Percentiles rank a stretch among this genome's conserved stretches.
phyloP scores from a whole-genome alignment of 1,284 basidiomycete genomes.

The Stygiomarasmius scandens region DNA sequence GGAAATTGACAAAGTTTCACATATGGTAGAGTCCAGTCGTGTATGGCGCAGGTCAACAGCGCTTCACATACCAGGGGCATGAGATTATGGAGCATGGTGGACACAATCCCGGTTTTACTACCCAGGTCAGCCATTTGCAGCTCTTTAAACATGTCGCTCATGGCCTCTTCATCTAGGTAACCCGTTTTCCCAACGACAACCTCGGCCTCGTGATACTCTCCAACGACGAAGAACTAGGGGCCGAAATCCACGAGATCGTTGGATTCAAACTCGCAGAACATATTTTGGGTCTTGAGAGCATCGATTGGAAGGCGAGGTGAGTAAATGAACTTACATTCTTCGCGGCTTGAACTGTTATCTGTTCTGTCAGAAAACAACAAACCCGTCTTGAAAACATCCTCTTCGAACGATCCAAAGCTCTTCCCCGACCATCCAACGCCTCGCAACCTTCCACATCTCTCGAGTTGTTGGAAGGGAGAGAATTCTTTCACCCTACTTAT shows the following conservation, averaged over 20 bases:
- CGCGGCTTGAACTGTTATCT: background rate
- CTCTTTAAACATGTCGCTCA: slow-evolving; percentile 20
- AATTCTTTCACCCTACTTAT: slow-evolving; percentile 36
- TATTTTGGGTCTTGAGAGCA: slow-evolving; percentile 30
- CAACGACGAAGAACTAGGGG: slow-evolving; percentile 44
- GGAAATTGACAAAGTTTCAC: background rate
- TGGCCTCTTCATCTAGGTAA: slow-evolving; percentile 28
- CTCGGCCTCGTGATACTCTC: slow-evolving; percentile 44
- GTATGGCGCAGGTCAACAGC: slow-evolving; percentile 46
- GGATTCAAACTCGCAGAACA: slow-evolving; percentile 39
- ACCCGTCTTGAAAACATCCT: background rate
- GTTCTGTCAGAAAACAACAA: background rate
- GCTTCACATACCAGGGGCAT: slow-evolving; percentile 42
- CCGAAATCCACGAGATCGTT: slow-evolving; percentile 31
- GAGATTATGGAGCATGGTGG: slow-evolving; percentile 45
- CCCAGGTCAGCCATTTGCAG: slow-evolving; percentile 26
- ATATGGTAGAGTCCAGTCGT: slow-evolving; percentile 29
- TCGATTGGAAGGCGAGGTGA: slow-evolving; percentile 37
- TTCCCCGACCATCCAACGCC: slow-evolving; percentile 23
- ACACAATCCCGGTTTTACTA: slow-evolving; percentile 43
- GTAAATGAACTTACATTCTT: background rate
- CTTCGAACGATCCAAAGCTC: slow-evolving; percentile 20
- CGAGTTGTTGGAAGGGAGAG: slow-evolving; percentile 15
- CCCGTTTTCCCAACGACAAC: slow-evolving; percentile 38
- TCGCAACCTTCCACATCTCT: slow-evolving; percentile 13